Percentiles rank a stretch among this genome's conserved stretches.
Conservation (phyloP, 441 rosid species). For the Macaranga tanarius region DNA sequence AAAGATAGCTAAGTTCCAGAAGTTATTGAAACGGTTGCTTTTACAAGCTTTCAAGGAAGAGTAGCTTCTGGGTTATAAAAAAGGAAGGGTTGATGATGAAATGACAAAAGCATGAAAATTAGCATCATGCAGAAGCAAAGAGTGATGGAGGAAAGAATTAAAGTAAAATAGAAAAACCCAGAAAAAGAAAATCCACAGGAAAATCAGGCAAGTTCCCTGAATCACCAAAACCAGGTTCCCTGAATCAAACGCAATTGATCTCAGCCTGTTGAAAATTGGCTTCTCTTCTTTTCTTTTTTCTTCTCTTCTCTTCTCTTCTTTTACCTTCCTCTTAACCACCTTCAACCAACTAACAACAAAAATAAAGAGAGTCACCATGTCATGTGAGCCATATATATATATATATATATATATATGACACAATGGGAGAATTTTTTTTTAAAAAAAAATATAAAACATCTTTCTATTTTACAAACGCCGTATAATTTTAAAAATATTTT, state of each 20-base stretch:
- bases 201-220: slow-evolving; percentile 18
- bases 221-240: slow-evolving; percentile 31
- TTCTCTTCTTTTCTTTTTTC: slow-evolving; percentile 8
- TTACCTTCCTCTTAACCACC: slow-evolving; percentile 32
- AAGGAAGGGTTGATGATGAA: not conserved
- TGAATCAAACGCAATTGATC: slow-evolving; percentile 48
- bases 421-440: too few species aligned
- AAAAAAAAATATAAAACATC: too few species aligned
- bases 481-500: too few species aligned
- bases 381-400: too few species aligned
- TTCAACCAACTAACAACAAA: slow-evolving; percentile 44
- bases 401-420: too few species aligned
- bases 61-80: not conserved
- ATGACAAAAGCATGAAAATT: slow-evolving; percentile 13
- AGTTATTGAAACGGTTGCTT: not conserved
- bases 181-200: slow-evolving; percentile 21
- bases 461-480: too few species aligned
- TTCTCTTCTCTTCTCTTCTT: slow-evolving; percentile 21
- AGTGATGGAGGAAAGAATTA: slow-evolving; percentile 30
- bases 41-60: too few species aligned
- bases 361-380: too few species aligned
- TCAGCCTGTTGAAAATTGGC: slow-evolving; percentile 39
- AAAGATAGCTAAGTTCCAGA: slow-evolving; percentile 28
- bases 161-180: slow-evolving; percentile 31
- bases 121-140: slow-evolving; percentile 7